Base-by-base conservation (phyloP, 305 asterid species). In the Fraxinus angustifolia region DNA sequence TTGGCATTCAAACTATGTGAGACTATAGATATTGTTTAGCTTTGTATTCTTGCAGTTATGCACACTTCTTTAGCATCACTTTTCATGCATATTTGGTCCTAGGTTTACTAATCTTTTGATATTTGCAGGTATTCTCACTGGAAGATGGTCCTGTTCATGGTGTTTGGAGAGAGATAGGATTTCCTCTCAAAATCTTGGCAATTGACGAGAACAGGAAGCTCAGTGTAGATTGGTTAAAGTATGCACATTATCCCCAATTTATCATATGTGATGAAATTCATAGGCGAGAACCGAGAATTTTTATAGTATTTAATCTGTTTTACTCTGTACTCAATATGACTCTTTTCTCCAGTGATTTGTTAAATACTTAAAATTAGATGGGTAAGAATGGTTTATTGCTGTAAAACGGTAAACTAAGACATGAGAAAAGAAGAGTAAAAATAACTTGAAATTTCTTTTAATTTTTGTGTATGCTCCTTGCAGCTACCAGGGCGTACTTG, bases 151-250 rank as follows among this genome's bases (percentile, higher is more conserved):
- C 97, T 0, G 88, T 89, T 42, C 84, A 73, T 77, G 86, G 87
- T 76, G 42, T 89, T 34, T 96, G 99, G 99, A 90, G 83, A 78
- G 86, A 90, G 82, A 26, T 83, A 2, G 94, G 92, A 60, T 77
- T 89, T 89, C 87, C 90, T 68, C 78, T 90, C 58, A 86, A 78
- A 73, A 86, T 93, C 77, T 82, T 88, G 80, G 75, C 82, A 71
- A 82, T 86, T 40, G 87, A 87, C 14, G 89, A 88, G 83, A 86
- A 84, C 84, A 77, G 72, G 90, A 85, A 84, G 86, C 88, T 83
- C 76, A 77, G 80, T 53, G 82, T 94, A 76, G 99, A 96, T 85
- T 96, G 99, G 99, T 90, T 96, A 80, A 91, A 90, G 99, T 96
- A 92, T 80, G 98, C 42, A 56, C 35, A 62, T 16, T 28, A 2